phyloP scores from a whole-genome alignment of 495 filamentous ascomycete genomes.

The Xylaria bambusicola region DNA sequence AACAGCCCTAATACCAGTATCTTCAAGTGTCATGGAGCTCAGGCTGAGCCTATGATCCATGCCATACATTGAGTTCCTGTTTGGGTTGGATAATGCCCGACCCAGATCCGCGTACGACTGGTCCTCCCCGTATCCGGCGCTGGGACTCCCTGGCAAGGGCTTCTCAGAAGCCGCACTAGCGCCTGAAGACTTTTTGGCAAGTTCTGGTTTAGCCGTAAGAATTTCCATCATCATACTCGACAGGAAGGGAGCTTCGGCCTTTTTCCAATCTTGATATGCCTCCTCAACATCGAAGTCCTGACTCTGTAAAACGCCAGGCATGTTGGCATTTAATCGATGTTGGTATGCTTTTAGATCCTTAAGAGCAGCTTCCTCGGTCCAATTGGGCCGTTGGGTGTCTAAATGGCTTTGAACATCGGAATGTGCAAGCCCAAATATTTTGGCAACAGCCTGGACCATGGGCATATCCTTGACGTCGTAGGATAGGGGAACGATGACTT shows the following conservation, averaged over 20 bases:
- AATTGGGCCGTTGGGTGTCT: slow-evolving; percentile 71
- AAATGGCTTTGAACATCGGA: slow-evolving; percentile 82
- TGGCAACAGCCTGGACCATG: slow-evolving; percentile 81
- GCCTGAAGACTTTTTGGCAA: slow-evolving; percentile 61
- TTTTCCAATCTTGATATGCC: slow-evolving; percentile 87
- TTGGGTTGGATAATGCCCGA: slow-evolving; percentile 48
- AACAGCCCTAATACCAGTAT: slow-evolving; percentile 52
- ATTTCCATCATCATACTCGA: slow-evolving; percentile 93
- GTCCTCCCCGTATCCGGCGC: slow-evolving; percentile 46
- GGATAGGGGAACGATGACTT: slow-evolving; percentile 77
- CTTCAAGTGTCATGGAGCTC: slow-evolving; percentile 66
- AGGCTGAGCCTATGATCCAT: slow-evolving; percentile 72
- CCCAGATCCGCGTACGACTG: slow-evolving; percentile 60
- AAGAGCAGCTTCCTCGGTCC: slow-evolving; percentile 90
- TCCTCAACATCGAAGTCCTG: slow-evolving; percentile 93
- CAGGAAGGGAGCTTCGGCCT: slow-evolving; percentile 75
- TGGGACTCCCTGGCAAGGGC: slow-evolving; percentile 45
- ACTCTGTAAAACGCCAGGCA: slow-evolving; percentile 71
- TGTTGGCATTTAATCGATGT: slow-evolving; percentile 75
- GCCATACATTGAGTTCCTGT: slow-evolving; percentile 52
- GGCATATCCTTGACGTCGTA: slow-evolving; percentile 97
- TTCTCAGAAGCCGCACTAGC: slow-evolving; percentile 39
- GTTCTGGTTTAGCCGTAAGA: slow-evolving; percentile 80
- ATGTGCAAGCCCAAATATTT: slow-evolving; percentile 76
- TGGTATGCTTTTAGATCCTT: slow-evolving; percentile 93